phyloP scores from a whole-genome alignment of 768 basidiomycete species.

The Rhodocollybia butyracea region DNA sequence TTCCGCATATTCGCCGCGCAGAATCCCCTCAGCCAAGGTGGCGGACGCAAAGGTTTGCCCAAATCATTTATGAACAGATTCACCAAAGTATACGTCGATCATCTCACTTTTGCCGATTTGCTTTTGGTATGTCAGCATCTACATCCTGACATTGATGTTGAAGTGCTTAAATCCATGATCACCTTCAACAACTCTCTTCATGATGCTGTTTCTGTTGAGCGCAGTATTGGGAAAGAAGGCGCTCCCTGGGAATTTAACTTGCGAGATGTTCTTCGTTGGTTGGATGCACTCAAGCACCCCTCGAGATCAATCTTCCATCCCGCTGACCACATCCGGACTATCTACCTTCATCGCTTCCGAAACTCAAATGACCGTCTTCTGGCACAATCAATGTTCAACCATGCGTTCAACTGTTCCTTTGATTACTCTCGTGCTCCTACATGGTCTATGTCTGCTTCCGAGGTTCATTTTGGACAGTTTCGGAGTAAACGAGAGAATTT shows the following conservation, averaged over 20 bases:
- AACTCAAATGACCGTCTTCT: constrained; percentile 57
- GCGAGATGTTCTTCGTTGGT: constrained; percentile 90
- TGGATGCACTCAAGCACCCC: constrained; percentile 46
- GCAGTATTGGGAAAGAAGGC: constrained; percentile 73
- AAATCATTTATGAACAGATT: constrained; percentile 98
- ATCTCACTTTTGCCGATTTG: constrained; percentile 76
- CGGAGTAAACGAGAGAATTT: constrained; percentile 33
- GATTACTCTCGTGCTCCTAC: constrained; percentile 23
- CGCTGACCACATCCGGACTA: constrained; percentile 56
- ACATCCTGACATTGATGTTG: constrained; percentile 57
- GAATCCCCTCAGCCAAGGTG: constrained; percentile 94
- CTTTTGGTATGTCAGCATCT: constrained; percentile 72
- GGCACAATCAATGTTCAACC: constrained; percentile 52
- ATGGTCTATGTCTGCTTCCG: constrained; percentile 42
- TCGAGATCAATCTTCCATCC: constrained; percentile 42
- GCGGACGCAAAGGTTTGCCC: constrained; percentile 94
- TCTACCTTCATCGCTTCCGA: constrained; percentile 89
- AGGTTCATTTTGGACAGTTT: constrained; percentile 69
- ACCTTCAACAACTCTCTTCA: constrained; percentile 72
- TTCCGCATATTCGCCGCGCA: constrained; percentile 98
- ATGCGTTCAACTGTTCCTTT: constrained; percentile 38
- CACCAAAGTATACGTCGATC: constrained; percentile 94
- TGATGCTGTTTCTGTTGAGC: constrained; percentile 58
- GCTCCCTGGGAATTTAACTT: constrained; percentile 98
- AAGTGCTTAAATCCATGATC: constrained; percentile 71